A percentile compares a stretch with the other conserved stretches of the same genome.
phyloP scores from a whole-genome alignment of 192 early-diverging fungal genomes.

The Entomortierella beljakovae region DNA sequence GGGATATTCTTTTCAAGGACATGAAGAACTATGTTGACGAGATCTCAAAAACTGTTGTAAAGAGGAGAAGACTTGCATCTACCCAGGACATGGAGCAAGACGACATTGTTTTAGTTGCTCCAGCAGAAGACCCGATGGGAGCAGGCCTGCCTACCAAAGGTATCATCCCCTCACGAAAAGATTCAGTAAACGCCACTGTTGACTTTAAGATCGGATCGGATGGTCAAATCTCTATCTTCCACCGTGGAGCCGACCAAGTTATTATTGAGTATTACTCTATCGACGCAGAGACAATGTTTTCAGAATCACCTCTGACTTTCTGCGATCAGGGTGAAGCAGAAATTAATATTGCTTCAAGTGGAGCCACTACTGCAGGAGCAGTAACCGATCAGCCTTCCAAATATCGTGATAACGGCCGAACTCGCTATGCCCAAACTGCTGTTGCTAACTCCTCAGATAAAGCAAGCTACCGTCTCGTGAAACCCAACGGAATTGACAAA shows the following conservation, averaged over 20 bases:
- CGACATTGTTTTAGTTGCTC: not conserved
- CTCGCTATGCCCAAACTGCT: conserved; percentile 10
- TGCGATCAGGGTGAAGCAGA: conserved; percentile 56
- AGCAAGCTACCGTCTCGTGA: conserved; percentile 35
- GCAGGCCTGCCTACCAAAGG: not conserved
- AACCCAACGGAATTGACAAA: conserved; percentile 37
- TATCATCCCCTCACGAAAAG: not conserved
- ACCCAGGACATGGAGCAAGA: not conserved
- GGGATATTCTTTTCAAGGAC: conserved; percentile 55
- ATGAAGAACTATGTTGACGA: conserved; percentile 53
- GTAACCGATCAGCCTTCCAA: not conserved
- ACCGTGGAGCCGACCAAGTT: conserved; percentile 46
- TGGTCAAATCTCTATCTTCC: conserved; percentile 42
- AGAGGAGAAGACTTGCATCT: not conserved
- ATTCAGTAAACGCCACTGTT: conserved; percentile 33
- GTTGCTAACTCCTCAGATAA: conserved; percentile 8
- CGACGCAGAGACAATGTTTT: conserved; percentile 64
- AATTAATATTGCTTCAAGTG: conserved; percentile 9
- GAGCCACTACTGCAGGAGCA: not conserved
- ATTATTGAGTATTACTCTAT: conserved; percentile 58
- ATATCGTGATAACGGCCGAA: not conserved
- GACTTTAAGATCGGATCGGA: conserved; percentile 56
- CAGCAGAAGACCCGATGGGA: not conserved
- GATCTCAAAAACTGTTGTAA: conserved; percentile 7
- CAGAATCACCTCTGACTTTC: conserved; percentile 57